These are phyloP conservation scores for Lobosporangium transversale DNA, from an alignment of 192 early-diverging fungal species.

Conservation along the genomic window DNA sequence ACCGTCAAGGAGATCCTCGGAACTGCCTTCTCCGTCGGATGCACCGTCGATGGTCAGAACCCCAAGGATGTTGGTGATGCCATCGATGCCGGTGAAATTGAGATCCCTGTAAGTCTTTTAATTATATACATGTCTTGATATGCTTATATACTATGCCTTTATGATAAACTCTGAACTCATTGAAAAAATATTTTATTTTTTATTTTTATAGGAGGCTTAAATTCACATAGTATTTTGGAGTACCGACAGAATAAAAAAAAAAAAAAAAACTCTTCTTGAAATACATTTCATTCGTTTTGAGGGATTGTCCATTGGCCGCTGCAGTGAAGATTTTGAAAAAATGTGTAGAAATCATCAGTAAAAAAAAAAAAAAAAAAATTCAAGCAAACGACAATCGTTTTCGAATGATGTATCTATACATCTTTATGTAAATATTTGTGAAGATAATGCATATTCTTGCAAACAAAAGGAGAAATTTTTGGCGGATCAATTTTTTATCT, in stretches of 20 bases:
- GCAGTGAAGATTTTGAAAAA: neutral
- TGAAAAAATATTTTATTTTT: constrained; percentile 1
- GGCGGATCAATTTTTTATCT: no score
- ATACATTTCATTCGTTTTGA: neutral
- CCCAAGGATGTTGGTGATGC: constrained; percentile 88
- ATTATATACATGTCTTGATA: no score
- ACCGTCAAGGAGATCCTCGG: constrained; percentile 98
- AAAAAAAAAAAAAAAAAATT: neutral
- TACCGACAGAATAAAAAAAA: constrained; percentile 31
- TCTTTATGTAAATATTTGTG: no score
- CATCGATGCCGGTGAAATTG: constrained; percentile 89
- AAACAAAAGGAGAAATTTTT: no score
- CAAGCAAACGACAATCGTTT: neutral
- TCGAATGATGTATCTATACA: no score
- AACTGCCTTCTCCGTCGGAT: constrained; percentile 94
- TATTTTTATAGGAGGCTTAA: constrained; percentile 47
- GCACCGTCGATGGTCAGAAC: constrained; percentile 97
- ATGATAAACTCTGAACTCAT: neutral
- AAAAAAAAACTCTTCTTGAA: constrained; percentile 14
- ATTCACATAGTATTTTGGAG: constrained; percentile 10
- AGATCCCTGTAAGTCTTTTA: constrained; percentile 53
- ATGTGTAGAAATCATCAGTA: neutral
- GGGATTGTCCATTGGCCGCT: neutral
- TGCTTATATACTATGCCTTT: no score
- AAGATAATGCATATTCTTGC: no score